Percentiles rank a stretch among this genome's conserved stretches.
Evolutionary conservation across 2,329 filamentous ascomycete genomes (phyloP).

Genomic region (Seiridium cupressi): DNA sequence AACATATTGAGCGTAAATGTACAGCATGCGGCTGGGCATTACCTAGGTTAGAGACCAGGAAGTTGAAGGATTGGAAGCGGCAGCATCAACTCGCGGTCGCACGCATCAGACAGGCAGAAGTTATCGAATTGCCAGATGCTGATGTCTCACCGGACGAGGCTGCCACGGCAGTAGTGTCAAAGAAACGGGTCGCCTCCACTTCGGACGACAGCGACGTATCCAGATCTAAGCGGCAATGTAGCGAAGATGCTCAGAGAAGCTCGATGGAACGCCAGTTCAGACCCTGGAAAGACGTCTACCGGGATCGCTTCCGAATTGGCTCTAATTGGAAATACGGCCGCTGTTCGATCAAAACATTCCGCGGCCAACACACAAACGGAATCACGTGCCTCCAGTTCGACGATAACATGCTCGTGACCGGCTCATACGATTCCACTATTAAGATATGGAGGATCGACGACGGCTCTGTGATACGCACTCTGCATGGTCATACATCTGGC

Average conservation of each 20-base stretch:
- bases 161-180: slow-evolving; percentile 12
- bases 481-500: slow-evolving; percentile 77
- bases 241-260: slow-evolving; percentile 13
- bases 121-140: slow-evolving; percentile 13
- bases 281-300: slow-evolving; percentile 97
- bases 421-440: slow-evolving; percentile 91
- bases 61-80: slow-evolving; percentile 80
- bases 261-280: slow-evolving; percentile 49
- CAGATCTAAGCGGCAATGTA: slow-evolving; percentile 33
- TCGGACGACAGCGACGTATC: slow-evolving; percentile 17
- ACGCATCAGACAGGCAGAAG: slow-evolving; percentile 25
- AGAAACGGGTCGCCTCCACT: slow-evolving; percentile 32
- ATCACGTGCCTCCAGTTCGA: slow-evolving; percentile 70
- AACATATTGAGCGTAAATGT: slow-evolving; percentile 79
- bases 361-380: slow-evolving; percentile 79
- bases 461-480: slow-evolving; percentile 79
- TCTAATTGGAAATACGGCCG: slow-evolving; percentile 97
- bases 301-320: slow-evolving; percentile 90
- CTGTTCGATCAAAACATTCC: slow-evolving; percentile 79
- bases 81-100: slow-evolving; percentile 65
- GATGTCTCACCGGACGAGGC: not conserved
- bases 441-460: slow-evolving; percentile 96
- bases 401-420: slow-evolving; percentile 87
- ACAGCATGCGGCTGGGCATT: slow-evolving; percentile 95
- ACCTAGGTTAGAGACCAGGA: slow-evolving; percentile 84